Evolutionary conservation across 495 filamentous ascomycete species (phyloP).

Genomic region (Saxophila tyrrhenica): DNA sequence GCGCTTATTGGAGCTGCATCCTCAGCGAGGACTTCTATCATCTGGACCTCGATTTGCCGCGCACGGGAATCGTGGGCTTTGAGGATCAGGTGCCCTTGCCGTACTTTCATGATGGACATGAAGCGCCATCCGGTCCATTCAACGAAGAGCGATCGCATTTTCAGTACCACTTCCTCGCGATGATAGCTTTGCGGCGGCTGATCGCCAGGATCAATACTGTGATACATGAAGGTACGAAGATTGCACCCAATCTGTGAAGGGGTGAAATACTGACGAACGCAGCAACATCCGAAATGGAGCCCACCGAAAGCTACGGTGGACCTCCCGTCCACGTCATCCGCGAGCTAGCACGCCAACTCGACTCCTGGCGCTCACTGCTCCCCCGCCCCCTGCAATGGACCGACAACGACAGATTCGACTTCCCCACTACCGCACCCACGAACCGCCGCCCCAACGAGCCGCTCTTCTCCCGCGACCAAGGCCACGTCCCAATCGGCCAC

Average conservation of each 20-base stretch:
- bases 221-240: slow-evolving; percentile 41
- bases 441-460: slow-evolving; percentile 6
- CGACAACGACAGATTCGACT: slow-evolving; percentile 38
- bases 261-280: too few species aligned
- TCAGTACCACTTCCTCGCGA: slow-evolving; percentile 45
- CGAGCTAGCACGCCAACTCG: slow-evolving; percentile 39
- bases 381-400: slow-evolving; percentile 43
- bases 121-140: slow-evolving; percentile 15
- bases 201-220: slow-evolving; percentile 39
- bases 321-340: slow-evolving; percentile 33
- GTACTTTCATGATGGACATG: slow-evolving; percentile 39
- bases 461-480: slow-evolving; percentile 43
- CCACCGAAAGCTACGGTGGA: slow-evolving; percentile 17
- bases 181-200: slow-evolving; percentile 45
- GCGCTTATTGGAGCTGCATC: slow-evolving; percentile 47
- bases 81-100: slow-evolving; percentile 42
- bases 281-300: slow-evolving; percentile 10
- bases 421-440: slow-evolving; percentile 15
- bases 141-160: slow-evolving; percentile 29
- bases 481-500: slow-evolving; percentile 30
- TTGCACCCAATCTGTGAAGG: too few species aligned
- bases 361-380: slow-evolving; percentile 44
- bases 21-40: slow-evolving; percentile 46
- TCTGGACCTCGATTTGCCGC: slow-evolving; percentile 44
- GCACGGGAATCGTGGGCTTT: slow-evolving; percentile 40